Base-by-base conservation (phyloP, 2,329 filamentous ascomycete genomes). In the Colletotrichum filicis region DNA sequence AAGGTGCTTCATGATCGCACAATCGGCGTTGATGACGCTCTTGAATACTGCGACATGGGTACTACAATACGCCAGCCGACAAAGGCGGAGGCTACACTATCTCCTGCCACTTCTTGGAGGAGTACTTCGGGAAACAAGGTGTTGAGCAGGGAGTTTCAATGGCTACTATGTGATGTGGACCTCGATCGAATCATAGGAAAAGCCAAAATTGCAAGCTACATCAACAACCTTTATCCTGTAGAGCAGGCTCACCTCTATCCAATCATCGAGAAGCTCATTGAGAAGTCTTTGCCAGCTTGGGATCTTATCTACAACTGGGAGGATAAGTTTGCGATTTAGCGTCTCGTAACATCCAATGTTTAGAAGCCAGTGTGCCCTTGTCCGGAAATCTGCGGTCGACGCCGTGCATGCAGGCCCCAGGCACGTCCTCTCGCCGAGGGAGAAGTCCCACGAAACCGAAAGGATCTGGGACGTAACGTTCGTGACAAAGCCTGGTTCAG, bases 191-290 rank as follows among this genome's bases (percentile, higher is more conserved):
- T 42, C 14, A 42, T 80, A 1, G 78, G 82, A 12, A 71, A 73
- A 9, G 80, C 83, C 16, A 82, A 78, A n/a, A 85, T 90, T 30
- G 80, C 81, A 3, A 87, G 85, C 75, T 89, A 90, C 76, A 83
- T 89, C 78, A 89, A 89, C 77, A 89, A 89, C 74, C 77, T 89
- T 1, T 87, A 89, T 73, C 88, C 88, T 0, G 28, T 71, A 1
- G 61, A 81, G 3, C 80, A 87, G 57, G 74, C 75, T 9, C 74
- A 68, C 4, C 77, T 88, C 0, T 88, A 87, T 66, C 70, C 68
- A 1, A 75, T 84, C 4, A 77, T 88, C 16, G 85, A 87, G 64
- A 72, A 81, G 28, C 78, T 87, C 28, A 81, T 87, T 19, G 76
- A 79, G 19, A 79, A 79, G 26, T 75, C 83, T 0, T 77, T 90